Percentiles rank a stretch among this genome's conserved stretches.
Conservation (phyloP, 1,139 yeast genomes). For the Casaregolazyma lundiana region DNA sequence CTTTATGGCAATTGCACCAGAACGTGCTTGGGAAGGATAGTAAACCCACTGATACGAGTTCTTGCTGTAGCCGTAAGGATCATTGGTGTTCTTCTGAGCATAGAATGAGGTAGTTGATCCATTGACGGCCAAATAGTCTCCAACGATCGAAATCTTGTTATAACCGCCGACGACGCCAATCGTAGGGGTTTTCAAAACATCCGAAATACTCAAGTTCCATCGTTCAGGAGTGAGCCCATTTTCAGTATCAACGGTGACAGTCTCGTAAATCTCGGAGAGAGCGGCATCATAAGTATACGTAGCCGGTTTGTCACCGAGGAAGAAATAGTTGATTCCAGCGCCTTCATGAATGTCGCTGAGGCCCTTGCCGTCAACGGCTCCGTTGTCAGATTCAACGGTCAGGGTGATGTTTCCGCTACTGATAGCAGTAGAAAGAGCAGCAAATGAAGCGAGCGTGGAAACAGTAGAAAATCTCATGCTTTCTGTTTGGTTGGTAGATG, state of each 20-base stretch:
- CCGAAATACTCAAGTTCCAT: neutral
- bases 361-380: constrained; percentile 20
- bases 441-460: constrained; percentile 5
- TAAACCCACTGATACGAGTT: constrained; percentile 1
- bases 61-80: constrained; percentile 40
- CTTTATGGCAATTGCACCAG: constrained; percentile 11
- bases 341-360: constrained; percentile 46
- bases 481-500: neutral
- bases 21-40: neutral
- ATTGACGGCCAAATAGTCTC: constrained; percentile 16
- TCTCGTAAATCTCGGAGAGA: constrained; percentile 11
- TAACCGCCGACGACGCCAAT: neutral
- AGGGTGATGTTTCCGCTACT: constrained; percentile 5
- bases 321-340: constrained; percentile 49
- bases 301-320: constrained; percentile 31
- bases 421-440: constrained; percentile 7
- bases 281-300: constrained; percentile 11
- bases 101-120: constrained; percentile 37
- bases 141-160: neutral
- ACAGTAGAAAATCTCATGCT: constrained; percentile 5
- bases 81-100: constrained; percentile 41
- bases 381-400: constrained; percentile 2
- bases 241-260: constrained; percentile 2
- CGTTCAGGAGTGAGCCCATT: neutral
- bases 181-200: neutral